Evolutionary conservation across 139 green algal species (phyloP).

Genomic region (Chlamydomonas eustigma): DNA sequence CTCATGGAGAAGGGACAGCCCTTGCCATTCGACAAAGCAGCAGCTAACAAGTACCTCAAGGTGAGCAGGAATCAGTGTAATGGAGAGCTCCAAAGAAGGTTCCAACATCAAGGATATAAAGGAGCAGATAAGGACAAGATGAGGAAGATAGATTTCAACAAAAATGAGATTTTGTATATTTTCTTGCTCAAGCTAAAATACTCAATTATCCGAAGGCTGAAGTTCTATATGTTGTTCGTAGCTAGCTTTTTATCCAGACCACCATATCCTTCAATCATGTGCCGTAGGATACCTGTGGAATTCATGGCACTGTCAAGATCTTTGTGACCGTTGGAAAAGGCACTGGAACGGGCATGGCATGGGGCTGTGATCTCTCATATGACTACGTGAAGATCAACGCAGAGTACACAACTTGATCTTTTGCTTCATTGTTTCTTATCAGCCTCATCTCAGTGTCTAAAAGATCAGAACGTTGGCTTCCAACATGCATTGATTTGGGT

Average conservation of each 20-base stretch:
- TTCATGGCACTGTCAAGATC: conserved; percentile 87
- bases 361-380: conserved; percentile 89
- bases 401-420: conserved; percentile 23
- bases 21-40: conserved; percentile 82
- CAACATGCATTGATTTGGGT: neutral
- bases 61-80: too few species aligned
- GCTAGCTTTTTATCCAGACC: too few species aligned
- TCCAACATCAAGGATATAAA: too few species aligned
- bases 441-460: too few species aligned
- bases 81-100: too few species aligned
- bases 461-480: neutral
- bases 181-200: too few species aligned
- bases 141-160: too few species aligned
- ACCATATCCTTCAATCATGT: neutral
- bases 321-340: conserved; percentile 53
- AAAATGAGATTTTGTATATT: too few species aligned
- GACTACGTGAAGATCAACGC: conserved; percentile 79
- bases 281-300: conserved; percentile 45
- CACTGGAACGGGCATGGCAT: conserved; percentile 62
- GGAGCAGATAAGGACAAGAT: too few species aligned
- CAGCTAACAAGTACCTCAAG: conserved; percentile 89
- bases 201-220: too few species aligned
- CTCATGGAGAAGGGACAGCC: conserved; percentile 95
- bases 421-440: neutral
- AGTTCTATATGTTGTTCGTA: too few species aligned